phyloP scores from a whole-genome alignment of 129 eudicot genomes.

The Heracleum sosnowskyi region DNA sequence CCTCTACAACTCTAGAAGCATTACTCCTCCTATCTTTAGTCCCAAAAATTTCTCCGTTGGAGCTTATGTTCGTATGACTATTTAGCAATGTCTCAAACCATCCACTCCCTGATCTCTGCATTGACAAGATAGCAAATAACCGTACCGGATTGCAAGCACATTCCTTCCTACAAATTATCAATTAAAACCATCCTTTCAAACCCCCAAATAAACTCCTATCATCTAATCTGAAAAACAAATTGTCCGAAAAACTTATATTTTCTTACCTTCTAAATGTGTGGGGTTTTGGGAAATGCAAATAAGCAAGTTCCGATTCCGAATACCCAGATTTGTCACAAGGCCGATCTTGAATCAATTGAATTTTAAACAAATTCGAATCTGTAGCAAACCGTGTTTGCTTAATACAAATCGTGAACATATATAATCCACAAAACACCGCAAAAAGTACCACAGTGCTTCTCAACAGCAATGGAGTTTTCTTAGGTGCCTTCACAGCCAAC shows the following conservation, averaged over 20 bases:
- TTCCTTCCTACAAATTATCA: conserved; percentile 32
- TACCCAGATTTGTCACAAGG: conserved; percentile 13
- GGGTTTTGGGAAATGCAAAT: conserved; percentile 37
- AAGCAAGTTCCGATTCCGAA: conserved; percentile 19
- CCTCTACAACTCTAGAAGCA: conserved; percentile 22
- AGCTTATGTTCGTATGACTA: conserved; percentile 47
- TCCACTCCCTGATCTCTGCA: conserved; percentile 70
- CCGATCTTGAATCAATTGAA: conserved; percentile 21
- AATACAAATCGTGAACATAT: conserved; percentile 32
- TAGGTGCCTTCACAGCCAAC: conserved; percentile 24
- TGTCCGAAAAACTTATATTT: neutral
- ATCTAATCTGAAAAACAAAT: no score
- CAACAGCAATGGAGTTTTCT: conserved; percentile 32
- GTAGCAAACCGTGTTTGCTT: conserved; percentile 22
- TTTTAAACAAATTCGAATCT: conserved; percentile 8
- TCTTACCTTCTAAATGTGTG: conserved; percentile 36
- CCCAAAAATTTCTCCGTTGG: conserved; percentile 44
- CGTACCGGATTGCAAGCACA: conserved; percentile 56
- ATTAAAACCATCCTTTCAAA: neutral
- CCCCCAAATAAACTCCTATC: neutral
- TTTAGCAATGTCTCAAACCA: conserved; percentile 62
- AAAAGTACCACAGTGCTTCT: conserved; percentile 31
- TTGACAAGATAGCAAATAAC: conserved; percentile 35
- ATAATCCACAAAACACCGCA: conserved; percentile 35
- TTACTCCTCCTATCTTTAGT: conserved; percentile 32